Evolutionary conservation across 1,139 yeast species (phyloP), one percentile per base, ranked within the genome.

Genomic region (Taphrina populina): DNA sequence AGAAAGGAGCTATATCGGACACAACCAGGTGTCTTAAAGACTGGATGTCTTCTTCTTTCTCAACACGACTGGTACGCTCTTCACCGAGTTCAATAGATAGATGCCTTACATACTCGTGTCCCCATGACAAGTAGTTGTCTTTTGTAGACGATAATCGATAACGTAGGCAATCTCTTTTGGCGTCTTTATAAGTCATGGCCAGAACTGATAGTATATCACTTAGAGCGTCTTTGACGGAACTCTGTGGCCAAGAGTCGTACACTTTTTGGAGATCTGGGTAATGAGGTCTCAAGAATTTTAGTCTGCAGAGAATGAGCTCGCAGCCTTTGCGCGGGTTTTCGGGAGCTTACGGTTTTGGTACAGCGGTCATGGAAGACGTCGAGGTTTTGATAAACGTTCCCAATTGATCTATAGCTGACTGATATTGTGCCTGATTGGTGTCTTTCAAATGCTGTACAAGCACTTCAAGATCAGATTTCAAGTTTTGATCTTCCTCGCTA

Each of bases 291-390:
- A 94, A 77, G 69, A 94, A 94, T 73, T 94, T 94, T 72, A 92
- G 79, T 13, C 54, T 49, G 27, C n/a, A n/a, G 2, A 4, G 4
- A 3, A 21, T 35, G 8, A 40, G 46, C 15, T 34, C 10, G 2
- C 5, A n/a, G 4, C 11, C 27, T 5, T 13, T 13, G 34, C 5
- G 8, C 5, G 11, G 8, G 3, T 10, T 6, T 11, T 10, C 3
- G 21, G 41, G 17, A 13, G 4, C 44, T 11, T 39, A 49, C 11
- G 99, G 98, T 70, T 92, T 94, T 44, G 99, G 99, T 45, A 94
- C 98, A 1, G 99, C 99, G 1, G 98, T 94, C 96, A 92, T 92
- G 6, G 97, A 88, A 30, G 96, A 87, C 2, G 98, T 92, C 13
- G 97, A 86, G 53, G 95, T 95, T 64, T 88, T 82, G 65, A 92